phyloP scores from a whole-genome alignment of 208 protist genomes.

The Trichomonas vaginalis region DNA sequence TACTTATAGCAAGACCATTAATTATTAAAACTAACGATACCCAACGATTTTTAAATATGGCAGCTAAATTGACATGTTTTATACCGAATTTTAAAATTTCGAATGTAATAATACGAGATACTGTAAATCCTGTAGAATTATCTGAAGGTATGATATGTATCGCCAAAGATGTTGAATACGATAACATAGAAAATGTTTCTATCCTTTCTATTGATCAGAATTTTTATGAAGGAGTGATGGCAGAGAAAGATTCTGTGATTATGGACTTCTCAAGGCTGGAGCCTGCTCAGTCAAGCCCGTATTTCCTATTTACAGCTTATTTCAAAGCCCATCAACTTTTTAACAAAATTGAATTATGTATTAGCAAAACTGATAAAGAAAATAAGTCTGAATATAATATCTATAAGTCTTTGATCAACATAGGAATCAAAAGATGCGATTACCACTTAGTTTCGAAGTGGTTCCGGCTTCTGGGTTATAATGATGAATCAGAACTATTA shows the following conservation, averaged over 20 bases:
- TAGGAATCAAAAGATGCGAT: not conserved
- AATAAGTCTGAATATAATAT: not conserved
- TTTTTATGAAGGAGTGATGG: not conserved
- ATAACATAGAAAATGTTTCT: not conserved
- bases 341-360: not conserved
- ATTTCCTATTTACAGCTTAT: not conserved
- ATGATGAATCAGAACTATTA: not conserved
- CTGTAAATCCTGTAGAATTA: not conserved
- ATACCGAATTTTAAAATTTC: not conserved
- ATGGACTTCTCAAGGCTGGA: not conserved
- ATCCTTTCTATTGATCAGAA: not conserved
- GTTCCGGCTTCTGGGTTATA: not conserved
- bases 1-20: not conserved
- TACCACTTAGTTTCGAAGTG: not conserved
- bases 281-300: not conserved
- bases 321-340: not conserved
- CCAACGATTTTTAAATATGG: not conserved
- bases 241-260: not conserved
- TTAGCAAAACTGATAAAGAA: not conserved
- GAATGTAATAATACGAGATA: not conserved
- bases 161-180: not conserved
- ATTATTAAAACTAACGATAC: not conserved
- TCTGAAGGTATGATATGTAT: not conserved
- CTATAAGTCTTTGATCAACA: not conserved
- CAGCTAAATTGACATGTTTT: not conserved